Evolutionary conservation across 768 basidiomycete genomes (phyloP).

Genomic region (Calocybe cyanea): DNA sequence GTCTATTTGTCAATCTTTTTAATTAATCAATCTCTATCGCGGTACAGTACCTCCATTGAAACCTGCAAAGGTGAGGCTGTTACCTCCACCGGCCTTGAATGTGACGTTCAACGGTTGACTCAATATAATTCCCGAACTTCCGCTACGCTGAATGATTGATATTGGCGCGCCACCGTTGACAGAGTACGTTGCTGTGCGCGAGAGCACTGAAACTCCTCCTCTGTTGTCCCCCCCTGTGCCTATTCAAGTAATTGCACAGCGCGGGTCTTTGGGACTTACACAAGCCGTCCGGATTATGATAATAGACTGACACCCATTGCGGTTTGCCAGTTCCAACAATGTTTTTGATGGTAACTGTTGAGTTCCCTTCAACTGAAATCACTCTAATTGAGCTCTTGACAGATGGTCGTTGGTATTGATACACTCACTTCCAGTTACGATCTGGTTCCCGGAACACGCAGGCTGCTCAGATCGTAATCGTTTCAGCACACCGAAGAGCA

Average conservation of each 20-base stretch:
- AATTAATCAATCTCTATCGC: neutral
- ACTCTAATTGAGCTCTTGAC: neutral
- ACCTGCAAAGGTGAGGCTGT: slow-evolving; percentile 20
- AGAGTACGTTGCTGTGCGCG: slow-evolving; percentile 21
- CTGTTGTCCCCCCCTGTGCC: slow-evolving; percentile 22
- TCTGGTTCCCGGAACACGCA: slow-evolving; percentile 17
- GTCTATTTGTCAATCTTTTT: slow-evolving; percentile 4
- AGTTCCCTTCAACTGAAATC: slow-evolving; percentile 16
- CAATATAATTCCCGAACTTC: slow-evolving; percentile 22
- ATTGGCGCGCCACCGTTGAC: slow-evolving; percentile 22
- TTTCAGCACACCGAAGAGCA: neutral
- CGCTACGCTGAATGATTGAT: slow-evolving; percentile 18
- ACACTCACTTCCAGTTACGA: slow-evolving; percentile 20
- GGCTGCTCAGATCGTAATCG: slow-evolving; percentile 12
- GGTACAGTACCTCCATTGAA: slow-evolving; percentile 19
- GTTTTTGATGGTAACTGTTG: slow-evolving; percentile 22
- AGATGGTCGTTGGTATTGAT: neutral
- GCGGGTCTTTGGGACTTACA: slow-evolving; percentile 13
- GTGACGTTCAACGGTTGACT: slow-evolving; percentile 26
- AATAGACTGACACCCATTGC: slow-evolving; percentile 29
- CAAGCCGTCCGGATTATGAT: slow-evolving; percentile 22
- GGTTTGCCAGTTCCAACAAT: slow-evolving; percentile 26
- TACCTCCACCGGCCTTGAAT: slow-evolving; percentile 16
- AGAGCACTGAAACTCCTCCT: slow-evolving; percentile 19
- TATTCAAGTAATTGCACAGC: neutral